Evolutionary conservation across 23 red algal genomes (phyloP), one percentile per base, ranked within the genome.

Genomic region (Cyanidiococcus yangmingshanensis): DNA sequence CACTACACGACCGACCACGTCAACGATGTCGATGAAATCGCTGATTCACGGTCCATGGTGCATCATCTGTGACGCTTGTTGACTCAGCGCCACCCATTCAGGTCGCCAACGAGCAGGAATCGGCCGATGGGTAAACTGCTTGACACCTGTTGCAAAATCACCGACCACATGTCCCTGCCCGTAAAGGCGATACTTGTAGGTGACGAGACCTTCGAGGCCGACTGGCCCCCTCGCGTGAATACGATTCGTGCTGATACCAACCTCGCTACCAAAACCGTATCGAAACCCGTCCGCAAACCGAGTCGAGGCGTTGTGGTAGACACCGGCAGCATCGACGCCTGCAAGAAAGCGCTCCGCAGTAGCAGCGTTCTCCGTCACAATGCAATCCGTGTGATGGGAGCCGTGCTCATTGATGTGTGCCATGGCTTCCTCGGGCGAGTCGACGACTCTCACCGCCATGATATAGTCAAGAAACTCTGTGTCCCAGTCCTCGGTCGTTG

Each of bases 211-310:
- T 63, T 98, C 88, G 32, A 98, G 77, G 33, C 94, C 94, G 39
- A 98, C 94, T 0, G 94, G 94, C 17, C 94, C 85, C 18, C 94
- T 29, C 35, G 94, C 86, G 41, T 98, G 94, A 25, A 88, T 98
- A 37, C 89, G 83, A 54, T 89, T 88, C 21, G 93, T 97, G 40
- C 79, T 85, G 24, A 98, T 88, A n/a, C 94, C 94, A 36, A 98
- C 94, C 76, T 98, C 94, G 34, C 87, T 88, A 38, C 94, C 88
- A 54, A 98, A 98, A 41, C 94, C 94, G 76, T 89, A 87, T 67
- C 94, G 88, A 82, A 91, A 98, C 36, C 94, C 94, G 80, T 98
- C 94, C 16, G 88, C 94, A 86, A 98, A 98, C 7, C 94, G 76
- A 1, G 94, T 98, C 29, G 88, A 91, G 2, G 84, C 87, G 82